phyloP scores from a whole-genome alignment of 2,329 filamentous ascomycete genomes.

The Neurospora crassa region DNA sequence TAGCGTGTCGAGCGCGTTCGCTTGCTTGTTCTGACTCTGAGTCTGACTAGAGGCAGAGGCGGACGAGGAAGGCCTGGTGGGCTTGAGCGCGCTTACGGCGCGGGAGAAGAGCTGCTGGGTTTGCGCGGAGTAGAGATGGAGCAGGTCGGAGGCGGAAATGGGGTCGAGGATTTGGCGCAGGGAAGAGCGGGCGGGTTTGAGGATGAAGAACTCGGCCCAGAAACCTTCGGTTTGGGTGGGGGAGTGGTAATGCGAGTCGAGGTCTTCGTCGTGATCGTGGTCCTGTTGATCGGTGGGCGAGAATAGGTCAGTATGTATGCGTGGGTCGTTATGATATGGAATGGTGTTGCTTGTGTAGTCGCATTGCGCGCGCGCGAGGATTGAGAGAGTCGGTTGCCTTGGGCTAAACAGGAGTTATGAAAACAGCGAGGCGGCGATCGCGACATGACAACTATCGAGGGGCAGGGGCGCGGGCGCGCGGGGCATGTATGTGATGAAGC shows the following conservation, averaged over 20 bases:
- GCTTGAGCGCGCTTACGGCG: conserved; percentile 56
- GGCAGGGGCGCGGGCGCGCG: not conserved
- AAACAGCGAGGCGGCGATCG: not conserved
- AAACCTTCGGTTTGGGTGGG: conserved; percentile 62
- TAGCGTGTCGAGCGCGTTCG: not conserved
- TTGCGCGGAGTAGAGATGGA: conserved; percentile 62
- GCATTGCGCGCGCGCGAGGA: not conserved
- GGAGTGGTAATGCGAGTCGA: not conserved
- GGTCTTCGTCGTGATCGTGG: conserved; percentile 55
- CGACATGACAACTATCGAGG: not conserved
- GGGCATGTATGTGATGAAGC: not conserved
- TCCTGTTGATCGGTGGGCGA: conserved; percentile 32
- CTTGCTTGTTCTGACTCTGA: conserved; percentile 64
- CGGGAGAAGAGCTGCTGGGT: conserved; percentile 70
- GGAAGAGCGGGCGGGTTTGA: conserved; percentile 65
- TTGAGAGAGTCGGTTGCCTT: not conserved
- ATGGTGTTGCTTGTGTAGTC: not conserved
- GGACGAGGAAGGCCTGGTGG: not conserved
- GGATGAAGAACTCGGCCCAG: conserved; percentile 91
- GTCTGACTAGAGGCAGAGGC: not conserved
- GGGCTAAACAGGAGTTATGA: not conserved
- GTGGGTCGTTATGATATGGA: not conserved
- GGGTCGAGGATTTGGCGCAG: conserved; percentile 60
- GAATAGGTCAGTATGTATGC: not conserved
- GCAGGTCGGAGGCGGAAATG: conserved; percentile 64